Evolutionary conservation across 2,329 filamentous ascomycete genomes (phyloP).

Genomic region (Alternaria arborescens): DNA sequence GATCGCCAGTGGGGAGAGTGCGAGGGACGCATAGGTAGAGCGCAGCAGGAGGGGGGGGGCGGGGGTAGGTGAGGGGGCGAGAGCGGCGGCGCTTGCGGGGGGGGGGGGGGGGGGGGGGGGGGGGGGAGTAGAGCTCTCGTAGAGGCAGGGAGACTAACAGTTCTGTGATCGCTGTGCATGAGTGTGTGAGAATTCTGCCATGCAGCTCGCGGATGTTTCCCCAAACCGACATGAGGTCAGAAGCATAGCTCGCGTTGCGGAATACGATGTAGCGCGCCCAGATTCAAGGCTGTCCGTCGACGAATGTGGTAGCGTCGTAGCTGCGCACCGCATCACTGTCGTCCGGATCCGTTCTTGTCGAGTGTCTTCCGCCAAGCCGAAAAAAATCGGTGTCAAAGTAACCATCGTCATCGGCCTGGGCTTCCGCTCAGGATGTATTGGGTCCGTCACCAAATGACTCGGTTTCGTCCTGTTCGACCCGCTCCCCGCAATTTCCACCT

Average conservation of each 20-base stretch:
- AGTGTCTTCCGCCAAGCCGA: not conserved
- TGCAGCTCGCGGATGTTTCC: constrained; percentile 3
- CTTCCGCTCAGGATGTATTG: not conserved
- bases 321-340: not conserved
- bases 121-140: constrained; percentile 1
- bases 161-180: not conserved
- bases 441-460: not conserved
- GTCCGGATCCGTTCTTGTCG: not conserved
- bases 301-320: not conserved
- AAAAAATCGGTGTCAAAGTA: not conserved
- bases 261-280: not conserved
- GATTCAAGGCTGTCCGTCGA: not conserved
- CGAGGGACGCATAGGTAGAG: no score
- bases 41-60: no score
- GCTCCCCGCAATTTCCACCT: constrained; percentile 7
- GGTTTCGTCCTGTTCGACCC: constrained; percentile 5
- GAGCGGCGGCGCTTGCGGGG: no score
- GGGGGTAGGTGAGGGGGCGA: no score
- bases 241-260: not conserved
- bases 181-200: not conserved
- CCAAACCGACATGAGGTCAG: not conserved
- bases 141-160: not conserved
- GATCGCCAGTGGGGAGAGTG: no score
- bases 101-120: not conserved
- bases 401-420: not conserved